Percentiles rank a stretch among this genome's conserved stretches.
Evolutionary conservation across 495 filamentous ascomycete species (phyloP).

Genomic region (Terfezia boudieri): DNA sequence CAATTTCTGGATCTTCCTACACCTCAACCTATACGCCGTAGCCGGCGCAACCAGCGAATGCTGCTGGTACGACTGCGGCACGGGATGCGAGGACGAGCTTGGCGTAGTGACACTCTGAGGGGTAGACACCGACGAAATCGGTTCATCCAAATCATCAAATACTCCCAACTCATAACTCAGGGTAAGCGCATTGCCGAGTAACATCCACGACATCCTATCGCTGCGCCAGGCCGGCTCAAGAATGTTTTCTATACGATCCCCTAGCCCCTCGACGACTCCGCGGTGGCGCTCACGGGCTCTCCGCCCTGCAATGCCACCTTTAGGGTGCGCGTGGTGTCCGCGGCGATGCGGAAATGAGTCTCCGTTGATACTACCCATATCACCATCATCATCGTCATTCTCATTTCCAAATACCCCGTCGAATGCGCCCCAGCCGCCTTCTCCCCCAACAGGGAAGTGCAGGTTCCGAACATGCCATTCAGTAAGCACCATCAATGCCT

Average conservation of each 20-base stretch:
- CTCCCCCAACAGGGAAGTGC: conserved; percentile 81
- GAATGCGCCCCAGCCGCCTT: conserved; percentile 27
- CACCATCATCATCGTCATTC: conserved; percentile 26
- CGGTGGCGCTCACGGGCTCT: conserved; percentile 18
- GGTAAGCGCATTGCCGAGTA: conserved; percentile 72
- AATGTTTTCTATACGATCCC: conserved; percentile 72
- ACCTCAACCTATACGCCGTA: conserved; percentile 55
- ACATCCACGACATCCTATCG: conserved; percentile 38
- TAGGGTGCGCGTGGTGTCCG: conserved; percentile 20
- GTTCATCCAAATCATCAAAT: conserved; percentile 61
- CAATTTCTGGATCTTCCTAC: conserved; percentile 59
- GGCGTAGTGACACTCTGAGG: conserved; percentile 1
- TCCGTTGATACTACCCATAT: neutral
- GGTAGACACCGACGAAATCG: conserved; percentile 19
- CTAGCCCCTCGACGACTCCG: conserved; percentile 32
- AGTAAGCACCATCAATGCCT: conserved; percentile 76
- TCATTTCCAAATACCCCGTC: conserved; percentile 10
- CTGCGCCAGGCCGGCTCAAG: conserved; percentile 71
- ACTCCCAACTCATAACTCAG: conserved; percentile 86
- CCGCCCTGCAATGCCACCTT: conserved; percentile 21
- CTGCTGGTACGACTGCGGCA: neutral
- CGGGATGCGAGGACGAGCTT: neutral
- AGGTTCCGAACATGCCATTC: conserved; percentile 93
- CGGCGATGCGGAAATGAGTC: conserved; percentile 9
- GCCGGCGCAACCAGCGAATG: conserved; percentile 20